Evolutionary conservation across 345 rosid genomes (phyloP).

Genomic region (Hevea brasiliensis): DNA sequence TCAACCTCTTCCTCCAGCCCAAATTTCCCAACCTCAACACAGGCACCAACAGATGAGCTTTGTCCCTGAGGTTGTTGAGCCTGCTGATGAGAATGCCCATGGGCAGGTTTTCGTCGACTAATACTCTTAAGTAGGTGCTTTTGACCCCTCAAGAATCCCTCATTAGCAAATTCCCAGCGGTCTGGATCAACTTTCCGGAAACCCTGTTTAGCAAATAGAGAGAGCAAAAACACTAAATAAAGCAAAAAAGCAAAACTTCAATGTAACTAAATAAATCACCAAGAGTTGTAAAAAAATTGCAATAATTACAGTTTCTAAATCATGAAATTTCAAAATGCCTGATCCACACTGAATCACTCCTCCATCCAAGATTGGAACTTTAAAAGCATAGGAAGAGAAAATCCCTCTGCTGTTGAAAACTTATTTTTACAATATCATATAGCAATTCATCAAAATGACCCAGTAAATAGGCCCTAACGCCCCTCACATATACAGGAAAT

Average conservation of each 20-base stretch:
- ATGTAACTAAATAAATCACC: background rate
- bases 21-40: conserved; percentile 95
- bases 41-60: conserved; percentile 65
- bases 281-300: background rate
- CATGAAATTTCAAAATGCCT: no score
- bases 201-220: conserved; percentile 49
- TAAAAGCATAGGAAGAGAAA: background rate
- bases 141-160: conserved; percentile 86
- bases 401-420: background rate
- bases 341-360: no score
- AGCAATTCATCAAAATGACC: background rate
- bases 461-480: background rate
- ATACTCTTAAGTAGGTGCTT: conserved; percentile 74
- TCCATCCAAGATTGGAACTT: no score
- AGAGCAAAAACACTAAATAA: background rate
- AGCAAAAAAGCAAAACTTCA: background rate
- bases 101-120: conserved; percentile 76
- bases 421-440: no score
- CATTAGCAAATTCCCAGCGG: conserved; percentile 91
- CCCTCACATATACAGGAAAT: background rate
- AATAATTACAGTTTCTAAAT: background rate
- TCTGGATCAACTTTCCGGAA: conserved; percentile 94
- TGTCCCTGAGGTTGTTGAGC: conserved; percentile 62
- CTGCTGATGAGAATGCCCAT: conserved; percentile 60
- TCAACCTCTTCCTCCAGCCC: conserved; percentile 95